Evolutionary conservation across 192 early-diverging fungal species (phyloP).

Genomic region (Physocladia obscura): DNA sequence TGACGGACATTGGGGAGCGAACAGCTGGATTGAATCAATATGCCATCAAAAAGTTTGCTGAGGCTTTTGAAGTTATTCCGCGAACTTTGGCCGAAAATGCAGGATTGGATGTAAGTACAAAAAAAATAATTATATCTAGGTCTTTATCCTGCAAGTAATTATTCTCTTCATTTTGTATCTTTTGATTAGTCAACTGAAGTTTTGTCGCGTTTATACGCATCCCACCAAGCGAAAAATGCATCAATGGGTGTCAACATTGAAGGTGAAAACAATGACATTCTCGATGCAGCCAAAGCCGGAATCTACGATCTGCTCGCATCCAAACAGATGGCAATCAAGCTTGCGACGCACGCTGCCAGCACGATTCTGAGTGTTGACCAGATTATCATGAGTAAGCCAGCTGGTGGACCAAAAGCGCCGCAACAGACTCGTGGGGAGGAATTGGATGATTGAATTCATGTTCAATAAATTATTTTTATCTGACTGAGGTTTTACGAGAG

Average conservation of each 20-base stretch:
- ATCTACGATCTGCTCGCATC: slow-evolving; percentile 80
- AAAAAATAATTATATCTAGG: too few species aligned
- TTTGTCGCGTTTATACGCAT: slow-evolving; percentile 87
- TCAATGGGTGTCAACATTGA: slow-evolving; percentile 86
- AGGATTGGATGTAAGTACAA: slow-evolving; percentile 82
- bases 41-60: slow-evolving; percentile 92
- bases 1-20: slow-evolving; percentile 73
- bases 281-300: slow-evolving; percentile 71
- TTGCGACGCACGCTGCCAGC: slow-evolving; percentile 87
- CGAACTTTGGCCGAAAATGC: slow-evolving; percentile 92
- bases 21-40: slow-evolving; percentile 95
- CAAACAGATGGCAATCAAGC: slow-evolving; percentile 87
- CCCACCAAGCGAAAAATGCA: slow-evolving; percentile 71
- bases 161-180: background rate
- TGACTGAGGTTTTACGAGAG: background rate
- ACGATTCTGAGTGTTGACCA: slow-evolving; percentile 96
- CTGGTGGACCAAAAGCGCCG: slow-evolving; percentile 80
- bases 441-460: background rate
- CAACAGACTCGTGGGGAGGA: slow-evolving; percentile 9
- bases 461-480: background rate
- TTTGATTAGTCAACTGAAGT: slow-evolving; percentile 69
- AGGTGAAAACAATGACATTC: slow-evolving; percentile 59
- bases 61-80: slow-evolving; percentile 91
- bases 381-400: slow-evolving; percentile 98
- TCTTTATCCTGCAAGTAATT: background rate